Percentiles rank a stretch among this genome's conserved stretches.
These are phyloP conservation scores for Lichtheimia corymbifera DNA, from an alignment of 371 early-diverging fungal species.

Conservation along the genomic window DNA sequence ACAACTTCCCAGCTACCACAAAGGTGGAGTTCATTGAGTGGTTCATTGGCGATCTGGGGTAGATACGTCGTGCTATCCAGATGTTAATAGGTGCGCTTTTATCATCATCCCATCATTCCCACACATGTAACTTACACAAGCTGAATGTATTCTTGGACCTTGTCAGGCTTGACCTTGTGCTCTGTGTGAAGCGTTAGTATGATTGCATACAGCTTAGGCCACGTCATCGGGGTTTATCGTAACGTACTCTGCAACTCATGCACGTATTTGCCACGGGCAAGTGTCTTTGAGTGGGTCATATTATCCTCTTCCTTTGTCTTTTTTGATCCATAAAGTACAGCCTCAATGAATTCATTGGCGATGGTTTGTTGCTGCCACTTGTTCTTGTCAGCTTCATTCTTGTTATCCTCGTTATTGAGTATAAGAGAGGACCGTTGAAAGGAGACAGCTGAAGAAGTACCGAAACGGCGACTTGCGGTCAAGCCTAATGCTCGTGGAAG, in stretches of 20 bases:
- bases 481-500: too few relatives aligned
- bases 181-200: constrained; percentile 32
- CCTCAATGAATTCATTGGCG: constrained; percentile 43
- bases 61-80: constrained; percentile 62
- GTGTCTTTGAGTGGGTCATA: constrained; percentile 68
- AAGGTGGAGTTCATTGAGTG: constrained; percentile 71
- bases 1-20: constrained; percentile 88
- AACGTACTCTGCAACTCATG: constrained; percentile 81
- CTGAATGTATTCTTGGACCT: constrained; percentile 79
- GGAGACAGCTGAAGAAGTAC: background rate
- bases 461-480: background rate
- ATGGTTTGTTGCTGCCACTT: constrained; percentile 10
- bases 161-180: constrained; percentile 85
- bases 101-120: background rate
- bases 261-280: constrained; percentile 88
- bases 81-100: too few relatives aligned
- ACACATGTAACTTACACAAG: constrained; percentile 51
- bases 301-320: constrained; percentile 52
- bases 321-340: constrained; percentile 67
- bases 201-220: too few relatives aligned
- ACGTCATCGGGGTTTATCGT: too few relatives aligned
- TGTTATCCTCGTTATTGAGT: constrained; percentile 1
- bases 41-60: constrained; percentile 75
- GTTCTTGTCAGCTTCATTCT: background rate
- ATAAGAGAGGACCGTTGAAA: background rate